Evolutionary conservation across 2,329 filamentous ascomycete genomes (phyloP).

Genomic region (Colletotrichum viniferum): DNA sequence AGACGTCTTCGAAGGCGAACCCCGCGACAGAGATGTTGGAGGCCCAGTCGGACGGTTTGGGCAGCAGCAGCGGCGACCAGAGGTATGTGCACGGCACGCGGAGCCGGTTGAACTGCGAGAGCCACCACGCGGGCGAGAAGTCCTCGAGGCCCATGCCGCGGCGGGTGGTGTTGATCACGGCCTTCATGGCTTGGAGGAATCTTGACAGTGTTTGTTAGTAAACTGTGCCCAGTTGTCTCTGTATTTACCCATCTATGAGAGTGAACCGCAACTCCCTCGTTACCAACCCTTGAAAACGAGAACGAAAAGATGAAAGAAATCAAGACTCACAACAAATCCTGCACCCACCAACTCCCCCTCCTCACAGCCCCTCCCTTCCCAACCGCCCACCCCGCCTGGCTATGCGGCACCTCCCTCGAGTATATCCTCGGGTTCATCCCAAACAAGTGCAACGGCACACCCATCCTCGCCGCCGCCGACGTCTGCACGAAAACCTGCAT

Average conservation of each 20-base stretch:
- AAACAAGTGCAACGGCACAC: constrained; percentile 68
- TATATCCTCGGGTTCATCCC: constrained; percentile 54
- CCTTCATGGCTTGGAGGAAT: constrained; percentile 10
- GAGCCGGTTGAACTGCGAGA: constrained; percentile 49
- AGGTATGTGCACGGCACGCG: constrained; percentile 53
- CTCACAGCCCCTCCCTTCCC: background rate
- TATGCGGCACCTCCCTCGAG: constrained; percentile 11
- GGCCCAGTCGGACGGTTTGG: constrained; percentile 59
- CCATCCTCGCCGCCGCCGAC: constrained; percentile 55
- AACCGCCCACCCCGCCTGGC: constrained; percentile 9
- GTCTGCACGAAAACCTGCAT: constrained; percentile 29
- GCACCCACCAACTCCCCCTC: constrained; percentile 1
- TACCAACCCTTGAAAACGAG: background rate
- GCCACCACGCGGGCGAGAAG: constrained; percentile 52
- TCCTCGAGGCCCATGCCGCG: constrained; percentile 47
- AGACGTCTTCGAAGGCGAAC: constrained; percentile 57
- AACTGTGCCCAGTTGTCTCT: fast-evolving
- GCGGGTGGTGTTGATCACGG: constrained; percentile 51
- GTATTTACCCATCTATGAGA: background rate
- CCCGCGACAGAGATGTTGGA: constrained; percentile 57
- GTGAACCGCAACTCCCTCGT: fast-evolving
- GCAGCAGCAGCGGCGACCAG: constrained; percentile 47
- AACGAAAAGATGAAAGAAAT: background rate
- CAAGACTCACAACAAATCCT: constrained; percentile 7
- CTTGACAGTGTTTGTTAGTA: background rate